Evolutionary conservation across 2,329 filamentous ascomycete species (phyloP), one percentile per base, ranked within the genome.

Genomic region (Ophiosphaerella herpotricha): DNA sequence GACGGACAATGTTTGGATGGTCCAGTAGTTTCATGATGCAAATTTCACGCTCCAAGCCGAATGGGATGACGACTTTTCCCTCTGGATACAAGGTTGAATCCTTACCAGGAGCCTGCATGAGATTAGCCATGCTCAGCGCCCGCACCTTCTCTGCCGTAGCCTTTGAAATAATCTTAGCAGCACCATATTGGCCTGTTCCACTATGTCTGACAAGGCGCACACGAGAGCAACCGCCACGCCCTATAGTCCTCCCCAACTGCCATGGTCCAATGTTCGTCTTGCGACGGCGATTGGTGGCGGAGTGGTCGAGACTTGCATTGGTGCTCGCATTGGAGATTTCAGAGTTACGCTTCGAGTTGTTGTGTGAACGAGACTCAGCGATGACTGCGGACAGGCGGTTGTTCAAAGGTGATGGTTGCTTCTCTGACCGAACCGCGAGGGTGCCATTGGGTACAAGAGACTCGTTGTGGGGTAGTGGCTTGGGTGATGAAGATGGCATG

Each of bases 11-110:
- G 71, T 97, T 94, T 5, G 88, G 90, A 74, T 99, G 94, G 66
- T 96, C 88, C 53, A 97, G 90, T 50, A 97, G 82, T 76, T 97
- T 97, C 83, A 99, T 91, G 63, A 99, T 95, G 29, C 93, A 91
- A 35, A 99, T 92, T 70, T 99, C 94, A 46, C 94, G 84, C 75
- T 97, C 93, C 54, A 99, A 89, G 1, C 91, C 89, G 64, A 93
- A 85, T 1, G 93, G 93, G 69, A 96, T 91, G 46, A 86, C 83
- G 50, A 87, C 80, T 36, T 85, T 80, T 35, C 86, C 85, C 43
- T 83, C 79, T 32, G 80, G 77, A 26, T 68, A 66, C n/a, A 74
- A 52, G 77, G 79, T 33, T 80, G 80, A 23, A 80, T 83, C 46
- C 78, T 76, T 45, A 74, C 84, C 80, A 55, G 89, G 87, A 71